phyloP scores from a whole-genome alignment of 768 basidiomycete genomes.

The Boletus rubescentipes region DNA sequence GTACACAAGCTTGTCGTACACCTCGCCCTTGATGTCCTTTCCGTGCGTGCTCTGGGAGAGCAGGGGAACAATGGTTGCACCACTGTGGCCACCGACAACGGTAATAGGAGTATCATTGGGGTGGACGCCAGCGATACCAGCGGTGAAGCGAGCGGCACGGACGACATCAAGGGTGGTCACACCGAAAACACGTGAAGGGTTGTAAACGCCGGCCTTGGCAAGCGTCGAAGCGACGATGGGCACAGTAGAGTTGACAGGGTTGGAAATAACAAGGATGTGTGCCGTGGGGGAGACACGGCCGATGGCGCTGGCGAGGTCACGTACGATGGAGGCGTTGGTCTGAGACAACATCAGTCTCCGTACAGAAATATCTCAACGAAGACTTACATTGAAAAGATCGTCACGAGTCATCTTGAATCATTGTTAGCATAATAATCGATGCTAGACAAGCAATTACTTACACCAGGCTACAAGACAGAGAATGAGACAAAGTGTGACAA shows the following conservation, averaged over 20 bases:
- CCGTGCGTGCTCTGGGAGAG: conserved; percentile 79
- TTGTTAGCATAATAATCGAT: conserved; percentile 25
- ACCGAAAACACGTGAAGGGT: conserved; percentile 89
- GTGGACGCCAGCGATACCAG: conserved; percentile 60
- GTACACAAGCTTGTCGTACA: conserved; percentile 76
- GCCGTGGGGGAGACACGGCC: conserved; percentile 86
- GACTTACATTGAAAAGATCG: conserved; percentile 88
- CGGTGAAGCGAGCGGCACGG: conserved; percentile 89
- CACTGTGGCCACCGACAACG: conserved; percentile 94
- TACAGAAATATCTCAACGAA: not conserved
- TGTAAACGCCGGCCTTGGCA: conserved; percentile 88
- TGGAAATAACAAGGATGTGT: conserved; percentile 95
- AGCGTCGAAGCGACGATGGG: conserved; percentile 94
- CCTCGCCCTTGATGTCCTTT: conserved; percentile 71
- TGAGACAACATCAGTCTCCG: conserved; percentile 29
- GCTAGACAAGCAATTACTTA: conserved; percentile 44
- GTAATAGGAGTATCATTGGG: conserved; percentile 72
- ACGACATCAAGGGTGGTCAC: conserved; percentile 99
- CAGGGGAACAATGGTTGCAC: conserved; percentile 95
- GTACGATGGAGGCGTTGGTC: conserved; percentile 98
- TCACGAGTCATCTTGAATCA: conserved; percentile 85
- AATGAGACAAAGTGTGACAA: conserved; percentile 22
- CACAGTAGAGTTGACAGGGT: conserved; percentile 98
- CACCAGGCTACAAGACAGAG: conserved; percentile 63
- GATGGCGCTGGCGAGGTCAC: conserved; percentile 88